Base-by-base conservation (phyloP, 2,329 filamentous ascomycete species). In the Fusarium domesticum region DNA sequence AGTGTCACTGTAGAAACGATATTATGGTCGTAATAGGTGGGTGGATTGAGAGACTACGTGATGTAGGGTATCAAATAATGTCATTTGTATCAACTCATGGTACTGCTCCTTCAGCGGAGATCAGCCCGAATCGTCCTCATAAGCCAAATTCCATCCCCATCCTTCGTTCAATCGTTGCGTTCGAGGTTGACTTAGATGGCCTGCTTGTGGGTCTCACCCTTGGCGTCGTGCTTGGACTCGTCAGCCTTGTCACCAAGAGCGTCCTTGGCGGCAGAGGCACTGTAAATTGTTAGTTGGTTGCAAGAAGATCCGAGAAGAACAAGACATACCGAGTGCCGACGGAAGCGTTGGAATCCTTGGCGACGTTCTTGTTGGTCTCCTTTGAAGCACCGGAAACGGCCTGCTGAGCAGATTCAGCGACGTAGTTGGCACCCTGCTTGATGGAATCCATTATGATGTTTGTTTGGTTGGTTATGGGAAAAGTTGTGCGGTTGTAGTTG, bases 351-450 rank as follows among this genome's bases (percentile, higher is more conserved):
- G 57, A 65, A 64, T 81, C 79, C 76, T 85, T 85, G 66, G 82
- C 83, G 54, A 81, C 75, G 55, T 76, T 64, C 78, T 86, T 85
- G 78, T 86, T 85, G 72, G 72, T 72, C 71, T 85, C 81, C 79
- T 86, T 85, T 70, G 74, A 79, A 50, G 77, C 70, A 55, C 76
- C 73, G 50, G 71, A 70, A 51, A 73, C 63, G 49, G 72, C 71
- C 64, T 82, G 71, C 73, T 84, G 75, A 64, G 81, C 68, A 60
- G 73, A 70, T 75, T 85, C 82, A 51, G 74, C 67, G 67, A 83
- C 79, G 77, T 79, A 82, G 77, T 84, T 84, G 71, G 71, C 80
- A 62, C 76, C 77, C 70, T 84, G 79, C 74, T 76, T 75, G 64
- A 77, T 51, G 51, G 73, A 70, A 42, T 78, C 75, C 75, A 78